Base-by-base conservation (phyloP, 2,329 filamentous ascomycete genomes). In the Fusarium bulbicola region DNA sequence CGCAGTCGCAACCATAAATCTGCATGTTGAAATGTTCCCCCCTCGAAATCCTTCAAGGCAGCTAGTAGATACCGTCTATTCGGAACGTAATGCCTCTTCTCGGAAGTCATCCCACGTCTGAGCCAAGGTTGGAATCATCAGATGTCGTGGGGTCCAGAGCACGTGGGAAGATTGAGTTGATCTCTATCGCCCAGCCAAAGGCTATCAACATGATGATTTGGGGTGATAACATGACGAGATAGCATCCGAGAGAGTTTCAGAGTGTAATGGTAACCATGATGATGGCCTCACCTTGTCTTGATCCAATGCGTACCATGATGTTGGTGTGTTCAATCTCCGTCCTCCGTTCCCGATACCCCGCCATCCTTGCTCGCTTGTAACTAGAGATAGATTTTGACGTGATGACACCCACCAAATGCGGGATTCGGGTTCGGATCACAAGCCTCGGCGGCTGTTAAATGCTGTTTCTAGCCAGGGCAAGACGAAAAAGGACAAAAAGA, bases 81-180 rank as follows among this genome's bases (percentile, higher is more conserved):
- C 42, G 56, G 72, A 73, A 75, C 67, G 61, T 71, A 73, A 50
- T 49, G 53, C 26, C 21, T 53, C 34, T 56, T 42, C 34, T 57
- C 45, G 60, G 45, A 46, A 47, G 39, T 46, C 68, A 75, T 76
- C 74, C 74, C 74, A 72, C 74, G 61, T 39, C 49, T 21, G 53
- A 24, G 20, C 67, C 50, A 69, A 56, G 68, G 53, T 63, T 52
- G 62, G 40, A 58, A 75, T 76, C 56, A 26, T 47, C 62, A 66
- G 57, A 54, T 32, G 59, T 45, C 70, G 67, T 73, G 74, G 74
- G 74, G 73, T 73, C 63, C 59, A 52, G 21, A 57, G 62, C 66
- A 68, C 72, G 74, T 73, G 63, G 60, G 56, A 68, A 58, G 43
- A 37, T 45, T 11, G 40, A 59, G 58, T 57, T 60, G 24, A 37